phyloP scores from a whole-genome alignment of 2,329 filamentous ascomycete species.

The Colletotrichum salicis region DNA sequence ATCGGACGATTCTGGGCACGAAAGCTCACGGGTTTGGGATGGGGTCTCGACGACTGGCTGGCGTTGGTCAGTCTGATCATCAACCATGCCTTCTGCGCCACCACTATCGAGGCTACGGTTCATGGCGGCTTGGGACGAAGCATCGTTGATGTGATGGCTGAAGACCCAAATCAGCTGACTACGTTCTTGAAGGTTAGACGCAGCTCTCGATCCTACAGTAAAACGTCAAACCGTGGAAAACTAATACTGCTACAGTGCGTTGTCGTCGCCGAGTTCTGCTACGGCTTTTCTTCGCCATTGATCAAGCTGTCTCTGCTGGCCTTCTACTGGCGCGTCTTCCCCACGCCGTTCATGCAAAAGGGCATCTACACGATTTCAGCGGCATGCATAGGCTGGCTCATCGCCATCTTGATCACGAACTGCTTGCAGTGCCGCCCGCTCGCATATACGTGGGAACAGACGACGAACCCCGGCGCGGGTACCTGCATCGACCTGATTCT shows the following conservation, averaged over 20 bases:
- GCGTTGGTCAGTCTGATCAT: constrained; percentile 2
- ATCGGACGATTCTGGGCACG: constrained; percentile 16
- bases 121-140: constrained; percentile 11
- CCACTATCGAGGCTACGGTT: not conserved
- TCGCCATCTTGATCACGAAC: constrained; percentile 23
- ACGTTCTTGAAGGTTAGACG: constrained; percentile 8
- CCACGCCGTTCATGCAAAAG: constrained; percentile 8
- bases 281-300: constrained; percentile 12
- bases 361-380: constrained; percentile 18
- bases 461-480: not conserved
- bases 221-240: not conserved
- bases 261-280: constrained; percentile 31
- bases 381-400: not conserved
- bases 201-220: too few relatives aligned
- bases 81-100: constrained; percentile 16
- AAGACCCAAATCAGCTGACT: constrained; percentile 6
- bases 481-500: constrained; percentile 17
- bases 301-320: constrained; percentile 18
- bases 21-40: constrained; percentile 19
- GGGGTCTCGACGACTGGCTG: constrained; percentile 22
- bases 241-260: not conserved
- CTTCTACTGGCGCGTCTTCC: constrained; percentile 23
- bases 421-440: constrained; percentile 20
- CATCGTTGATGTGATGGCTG: constrained; percentile 15
- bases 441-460: constrained; percentile 11